phyloP scores from a whole-genome alignment of 176 grass and related monocot species.

The Zizania latifolia region DNA sequence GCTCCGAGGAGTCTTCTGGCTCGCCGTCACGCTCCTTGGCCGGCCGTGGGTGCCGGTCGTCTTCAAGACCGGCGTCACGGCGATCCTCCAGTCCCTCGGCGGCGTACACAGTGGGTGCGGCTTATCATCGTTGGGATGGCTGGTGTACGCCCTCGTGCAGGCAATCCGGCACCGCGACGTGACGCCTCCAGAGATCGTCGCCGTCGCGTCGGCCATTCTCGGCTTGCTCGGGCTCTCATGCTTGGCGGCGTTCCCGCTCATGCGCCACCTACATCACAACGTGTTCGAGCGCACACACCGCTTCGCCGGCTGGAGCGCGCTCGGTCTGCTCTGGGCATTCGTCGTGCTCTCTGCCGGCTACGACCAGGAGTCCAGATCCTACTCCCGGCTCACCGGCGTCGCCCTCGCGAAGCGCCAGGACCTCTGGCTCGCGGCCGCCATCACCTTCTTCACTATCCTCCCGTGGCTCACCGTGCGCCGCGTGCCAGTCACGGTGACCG shows the following conservation, averaged over 20 bases:
- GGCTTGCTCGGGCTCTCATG: slow-evolving; percentile 45
- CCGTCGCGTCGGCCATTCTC: slow-evolving; percentile 45
- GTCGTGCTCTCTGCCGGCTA: slow-evolving; percentile 51
- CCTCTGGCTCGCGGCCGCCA: slow-evolving; percentile 44
- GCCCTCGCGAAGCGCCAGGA: slow-evolving; percentile 37
- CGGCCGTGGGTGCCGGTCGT: slow-evolving; percentile 36
- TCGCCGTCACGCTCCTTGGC: slow-evolving; percentile 45
- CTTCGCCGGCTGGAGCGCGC: slow-evolving; percentile 64
- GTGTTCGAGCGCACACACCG: slow-evolving; percentile 75
- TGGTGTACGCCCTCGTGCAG: slow-evolving; percentile 44
- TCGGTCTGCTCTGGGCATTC: slow-evolving; percentile 57
- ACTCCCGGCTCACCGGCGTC: slow-evolving; percentile 14
- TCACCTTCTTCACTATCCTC: slow-evolving; percentile 64
- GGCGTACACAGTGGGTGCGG: slow-evolving; percentile 71
- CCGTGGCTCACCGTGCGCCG: slow-evolving; percentile 56
- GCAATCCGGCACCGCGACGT: not conserved
- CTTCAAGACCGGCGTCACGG: slow-evolving; percentile 44
- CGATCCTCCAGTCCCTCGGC: slow-evolving; percentile 61
- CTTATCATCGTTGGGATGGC: slow-evolving; percentile 60
- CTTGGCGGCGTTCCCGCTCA: slow-evolving; percentile 57
- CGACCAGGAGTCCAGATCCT: slow-evolving; percentile 30
- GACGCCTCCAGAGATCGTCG: slow-evolving; percentile 36
- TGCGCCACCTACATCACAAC: slow-evolving; percentile 83
- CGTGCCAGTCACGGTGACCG: slow-evolving; percentile 47
- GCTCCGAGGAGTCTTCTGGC: slow-evolving; percentile 54